Evolutionary conservation across 2,329 filamentous ascomycete species (phyloP).

Genomic region (Sarocladium oryzae): DNA sequence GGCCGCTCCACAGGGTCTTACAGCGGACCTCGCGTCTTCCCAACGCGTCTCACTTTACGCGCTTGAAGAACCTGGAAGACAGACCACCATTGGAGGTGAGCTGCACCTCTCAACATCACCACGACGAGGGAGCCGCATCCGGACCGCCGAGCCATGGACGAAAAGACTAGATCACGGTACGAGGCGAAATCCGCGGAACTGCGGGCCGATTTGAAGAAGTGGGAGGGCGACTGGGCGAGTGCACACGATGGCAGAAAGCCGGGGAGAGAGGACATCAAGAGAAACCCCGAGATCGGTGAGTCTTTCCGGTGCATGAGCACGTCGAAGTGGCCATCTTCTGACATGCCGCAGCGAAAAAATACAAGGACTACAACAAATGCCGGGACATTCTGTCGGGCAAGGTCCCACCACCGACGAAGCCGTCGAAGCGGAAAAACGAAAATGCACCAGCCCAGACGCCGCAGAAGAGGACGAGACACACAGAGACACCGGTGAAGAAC

Average conservation of each 20-base stretch:
- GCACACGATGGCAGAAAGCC: slow-evolving; percentile 63
- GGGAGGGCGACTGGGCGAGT: slow-evolving; percentile 63
- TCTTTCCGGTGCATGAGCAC: too few relatives aligned
- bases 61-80: background rate
- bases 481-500: slow-evolving; percentile 41
- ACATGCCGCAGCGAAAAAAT: slow-evolving; percentile 54
- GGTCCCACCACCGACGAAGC: slow-evolving; percentile 29
- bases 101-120: background rate
- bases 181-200: slow-evolving; percentile 47
- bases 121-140: background rate
- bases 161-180: slow-evolving; percentile 34
- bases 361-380: slow-evolving; percentile 67
- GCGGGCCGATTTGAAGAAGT: slow-evolving; percentile 65
- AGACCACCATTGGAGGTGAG: background rate
- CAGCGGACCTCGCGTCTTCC: slow-evolving; percentile 2
- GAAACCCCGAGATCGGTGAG: slow-evolving; percentile 64
- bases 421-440: slow-evolving; percentile 36
- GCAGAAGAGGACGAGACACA: slow-evolving; percentile 42
- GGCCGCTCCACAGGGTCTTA: background rate
- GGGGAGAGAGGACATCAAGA: slow-evolving; percentile 68
- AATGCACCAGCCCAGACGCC: slow-evolving; percentile 34
- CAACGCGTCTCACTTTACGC: slow-evolving; percentile 8
- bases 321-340: too few relatives aligned
- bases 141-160: slow-evolving; percentile 35
- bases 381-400: slow-evolving; percentile 54